Evolutionary conservation across 345 rosid genomes (phyloP).

Genomic region (Populus tremula): DNA sequence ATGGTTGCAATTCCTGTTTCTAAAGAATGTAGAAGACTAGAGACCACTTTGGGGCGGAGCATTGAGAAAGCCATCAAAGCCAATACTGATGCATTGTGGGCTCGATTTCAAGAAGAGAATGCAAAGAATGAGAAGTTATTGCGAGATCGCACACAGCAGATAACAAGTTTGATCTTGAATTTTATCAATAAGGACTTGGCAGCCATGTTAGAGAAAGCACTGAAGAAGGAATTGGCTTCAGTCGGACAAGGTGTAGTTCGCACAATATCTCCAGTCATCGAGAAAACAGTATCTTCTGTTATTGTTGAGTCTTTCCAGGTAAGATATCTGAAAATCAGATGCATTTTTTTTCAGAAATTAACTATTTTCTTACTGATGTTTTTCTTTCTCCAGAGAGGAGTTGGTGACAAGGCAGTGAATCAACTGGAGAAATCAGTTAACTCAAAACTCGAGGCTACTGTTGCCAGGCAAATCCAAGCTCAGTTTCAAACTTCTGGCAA

Average conservation of each 20-base stretch:
- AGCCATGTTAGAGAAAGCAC: slow-evolving; percentile 53
- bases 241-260: slow-evolving; percentile 54
- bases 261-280: slow-evolving; percentile 55
- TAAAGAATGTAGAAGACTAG: slow-evolving; percentile 79
- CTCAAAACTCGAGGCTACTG: slow-evolving; percentile 74
- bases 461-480: slow-evolving; percentile 77
- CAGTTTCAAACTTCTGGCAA: slow-evolving; percentile 95
- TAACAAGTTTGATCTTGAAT: slow-evolving; percentile 47
- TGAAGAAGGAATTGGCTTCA: slow-evolving; percentile 66
- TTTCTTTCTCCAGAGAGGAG: slow-evolving; percentile 59
- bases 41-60: slow-evolving; percentile 62
- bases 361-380: slow-evolving; percentile 11
- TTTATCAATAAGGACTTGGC: slow-evolving; percentile 62
- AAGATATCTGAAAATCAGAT: slow-evolving; percentile 16
- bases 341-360: slow-evolving; percentile 13
- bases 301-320: slow-evolving; percentile 89
- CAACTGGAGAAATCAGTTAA: slow-evolving; percentile 81
- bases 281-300: slow-evolving; percentile 61
- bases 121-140: slow-evolving; percentile 59
- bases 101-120: slow-evolving; percentile 73
- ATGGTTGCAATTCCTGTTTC: slow-evolving; percentile 48
- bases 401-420: slow-evolving; percentile 84
- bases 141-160: slow-evolving; percentile 58
- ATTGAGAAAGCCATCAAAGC: slow-evolving; percentile 71
- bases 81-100: slow-evolving; percentile 77